A percentile compares a stretch with the other conserved stretches of the same genome.
These are phyloP conservation scores for Leccinum fibrillosum DNA, from an alignment of 768 basidiomycete species.

Conservation along the genomic window DNA sequence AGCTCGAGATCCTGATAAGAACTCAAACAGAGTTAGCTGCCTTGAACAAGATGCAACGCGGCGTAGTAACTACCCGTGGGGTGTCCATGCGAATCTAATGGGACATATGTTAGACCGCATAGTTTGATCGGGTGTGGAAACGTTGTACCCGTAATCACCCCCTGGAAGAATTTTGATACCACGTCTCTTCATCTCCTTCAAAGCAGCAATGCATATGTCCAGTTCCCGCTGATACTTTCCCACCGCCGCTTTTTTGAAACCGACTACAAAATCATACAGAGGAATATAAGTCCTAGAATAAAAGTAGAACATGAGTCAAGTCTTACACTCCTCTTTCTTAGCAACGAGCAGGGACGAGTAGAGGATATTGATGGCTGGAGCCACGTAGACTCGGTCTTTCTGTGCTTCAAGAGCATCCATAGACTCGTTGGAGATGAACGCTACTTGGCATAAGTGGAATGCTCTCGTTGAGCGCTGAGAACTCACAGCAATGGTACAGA, in stretches of 20 bases:
- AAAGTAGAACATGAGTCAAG: background rate
- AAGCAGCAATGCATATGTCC: constrained; percentile 30
- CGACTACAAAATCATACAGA: constrained; percentile 5
- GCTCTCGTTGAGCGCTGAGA: background rate
- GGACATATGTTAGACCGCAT: background rate
- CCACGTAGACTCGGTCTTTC: constrained; percentile 33
- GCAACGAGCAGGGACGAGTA: constrained; percentile 27
- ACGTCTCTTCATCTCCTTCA: constrained; percentile 36
- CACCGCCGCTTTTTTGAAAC: constrained; percentile 16
- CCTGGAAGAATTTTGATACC: constrained; percentile 37
- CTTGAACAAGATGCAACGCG: background rate
- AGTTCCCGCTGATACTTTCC: constrained; percentile 31
- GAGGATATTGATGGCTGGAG: constrained; percentile 32
- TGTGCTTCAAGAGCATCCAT: constrained; percentile 37
- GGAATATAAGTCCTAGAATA: background rate
- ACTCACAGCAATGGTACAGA: constrained; percentile 27
- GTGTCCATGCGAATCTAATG: constrained; percentile 30
- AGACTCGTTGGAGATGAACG: constrained; percentile 35
- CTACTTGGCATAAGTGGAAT: constrained; percentile 15
- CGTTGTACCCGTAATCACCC: constrained; percentile 34
- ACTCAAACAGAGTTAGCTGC: constrained; percentile 11
- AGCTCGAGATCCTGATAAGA: constrained; percentile 37
- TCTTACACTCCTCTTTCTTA: constrained; percentile 23
- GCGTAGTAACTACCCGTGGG: constrained; percentile 23
- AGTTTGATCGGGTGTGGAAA: background rate